These are phyloP conservation scores for Dactylellina leptospora DNA, from an alignment of 2,329 filamentous ascomycete genomes.

Conservation along the genomic window DNA sequence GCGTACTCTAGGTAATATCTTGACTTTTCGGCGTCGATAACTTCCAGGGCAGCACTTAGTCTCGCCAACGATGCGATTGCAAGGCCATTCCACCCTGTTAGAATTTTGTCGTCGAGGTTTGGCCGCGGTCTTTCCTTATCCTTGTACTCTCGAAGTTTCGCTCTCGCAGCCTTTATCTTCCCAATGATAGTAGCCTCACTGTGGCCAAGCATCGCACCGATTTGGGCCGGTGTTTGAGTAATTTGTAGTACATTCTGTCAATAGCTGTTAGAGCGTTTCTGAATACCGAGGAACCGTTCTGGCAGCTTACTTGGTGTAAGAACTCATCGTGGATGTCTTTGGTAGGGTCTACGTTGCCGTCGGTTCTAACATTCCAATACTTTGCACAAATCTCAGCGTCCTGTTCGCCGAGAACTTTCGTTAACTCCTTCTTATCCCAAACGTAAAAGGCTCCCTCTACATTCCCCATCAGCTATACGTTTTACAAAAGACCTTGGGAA, in stretches of 20 bases:
- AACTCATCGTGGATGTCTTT: slow-evolving; percentile 94
- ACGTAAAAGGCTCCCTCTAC: slow-evolving; percentile 89
- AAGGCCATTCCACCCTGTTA: slow-evolving; percentile 87
- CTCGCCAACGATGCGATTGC: slow-evolving; percentile 84
- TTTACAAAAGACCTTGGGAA: neutral
- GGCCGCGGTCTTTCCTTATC: slow-evolving; percentile 79
- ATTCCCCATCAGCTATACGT: slow-evolving; percentile 3
- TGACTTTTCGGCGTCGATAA: slow-evolving; percentile 68
- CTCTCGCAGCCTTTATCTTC: slow-evolving; percentile 73
- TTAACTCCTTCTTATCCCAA: slow-evolving; percentile 89
- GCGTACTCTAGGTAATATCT: slow-evolving; percentile 73
- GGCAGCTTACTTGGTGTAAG: slow-evolving; percentile 71
- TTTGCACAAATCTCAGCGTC: slow-evolving; percentile 78
- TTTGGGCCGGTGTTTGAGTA: slow-evolving; percentile 71
- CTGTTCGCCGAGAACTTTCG: slow-evolving; percentile 74
- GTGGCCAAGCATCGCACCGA: slow-evolving; percentile 79
- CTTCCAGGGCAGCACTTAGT: slow-evolving; percentile 73
- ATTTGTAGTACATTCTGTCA: slow-evolving; percentile 77
- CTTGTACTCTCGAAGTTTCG: slow-evolving; percentile 75
- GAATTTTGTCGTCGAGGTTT: slow-evolving; percentile 84
- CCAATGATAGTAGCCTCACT: slow-evolving; percentile 73
- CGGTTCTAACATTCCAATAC: slow-evolving; percentile 82
- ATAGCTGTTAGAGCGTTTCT: neutral
- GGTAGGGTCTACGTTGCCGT: slow-evolving; percentile 84
- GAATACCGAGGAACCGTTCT: neutral